Conservation (phyloP, 345 rosid species). For the Acer saccharum region DNA sequence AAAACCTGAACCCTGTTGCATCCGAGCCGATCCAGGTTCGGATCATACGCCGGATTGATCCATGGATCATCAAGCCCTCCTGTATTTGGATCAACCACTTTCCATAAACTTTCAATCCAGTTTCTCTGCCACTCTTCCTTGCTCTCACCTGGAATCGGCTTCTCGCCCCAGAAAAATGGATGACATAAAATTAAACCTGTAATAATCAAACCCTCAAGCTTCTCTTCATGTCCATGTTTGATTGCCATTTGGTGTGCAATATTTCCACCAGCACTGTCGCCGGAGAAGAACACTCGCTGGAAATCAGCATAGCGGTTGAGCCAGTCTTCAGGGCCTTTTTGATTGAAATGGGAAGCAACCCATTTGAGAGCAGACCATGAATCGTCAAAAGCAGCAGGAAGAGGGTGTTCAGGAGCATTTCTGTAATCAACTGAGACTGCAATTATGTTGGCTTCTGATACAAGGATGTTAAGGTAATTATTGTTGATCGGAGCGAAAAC, state of each 20-base stretch:
- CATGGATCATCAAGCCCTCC: neutral
- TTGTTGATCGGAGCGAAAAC: conserved; percentile 34
- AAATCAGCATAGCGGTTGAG: conserved; percentile 37
- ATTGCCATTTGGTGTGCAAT: conserved; percentile 32
- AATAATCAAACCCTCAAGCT: conserved; percentile 16
- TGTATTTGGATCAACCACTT: neutral
- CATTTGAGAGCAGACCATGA: conserved; percentile 49
- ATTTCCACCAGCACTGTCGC: conserved; percentile 46
- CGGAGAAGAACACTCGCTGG: conserved; percentile 28
- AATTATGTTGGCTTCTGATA: conserved; percentile 26
- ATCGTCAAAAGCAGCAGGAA: conserved; percentile 41
- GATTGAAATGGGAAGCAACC: conserved; percentile 33
- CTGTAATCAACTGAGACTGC: conserved; percentile 40
- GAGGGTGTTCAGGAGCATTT: conserved; percentile 37
- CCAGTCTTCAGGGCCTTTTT: conserved; percentile 40
- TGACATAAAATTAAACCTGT: conserved; percentile 20
- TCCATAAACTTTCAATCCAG: neutral
- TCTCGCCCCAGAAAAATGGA: conserved; percentile 33
- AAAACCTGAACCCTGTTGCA: neutral
- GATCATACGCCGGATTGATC: neutral
- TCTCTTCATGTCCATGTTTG: conserved; percentile 15
- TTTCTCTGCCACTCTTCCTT: neutral
- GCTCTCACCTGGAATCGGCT: conserved; percentile 23
- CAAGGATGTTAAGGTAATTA: conserved; percentile 17
- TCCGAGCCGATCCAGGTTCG: neutral